Evolutionary conservation across 306 rosid species (phyloP).

Genomic region (Oxytropis ochrocephala): DNA sequence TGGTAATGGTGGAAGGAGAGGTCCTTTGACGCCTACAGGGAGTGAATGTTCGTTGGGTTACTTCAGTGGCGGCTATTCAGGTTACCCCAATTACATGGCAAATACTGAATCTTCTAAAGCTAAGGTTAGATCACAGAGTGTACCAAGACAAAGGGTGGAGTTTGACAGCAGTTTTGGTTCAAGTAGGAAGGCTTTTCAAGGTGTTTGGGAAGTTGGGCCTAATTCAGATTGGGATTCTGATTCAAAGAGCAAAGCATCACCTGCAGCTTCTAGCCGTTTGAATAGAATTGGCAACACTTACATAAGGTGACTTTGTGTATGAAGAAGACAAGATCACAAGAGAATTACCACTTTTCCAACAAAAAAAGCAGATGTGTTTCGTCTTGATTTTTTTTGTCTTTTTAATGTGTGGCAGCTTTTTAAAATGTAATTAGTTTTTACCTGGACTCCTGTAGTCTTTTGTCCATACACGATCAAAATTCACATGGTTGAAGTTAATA

Average conservation of each 20-base stretch:
- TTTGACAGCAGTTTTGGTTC: conserved; percentile 46
- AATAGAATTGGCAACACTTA: conserved; percentile 40
- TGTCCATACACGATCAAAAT: conserved; percentile 19
- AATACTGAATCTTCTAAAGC: conserved; percentile 80
- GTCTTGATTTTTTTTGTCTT: not conserved
- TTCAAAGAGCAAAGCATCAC: conserved; percentile 18
- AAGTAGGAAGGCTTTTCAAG: conserved; percentile 30
- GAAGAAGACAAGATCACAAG: not conserved
- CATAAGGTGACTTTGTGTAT: conserved; percentile 40
- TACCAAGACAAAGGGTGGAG: conserved; percentile 78
- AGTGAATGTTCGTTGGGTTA: conserved; percentile 69
- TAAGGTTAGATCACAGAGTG: conserved; percentile 93
- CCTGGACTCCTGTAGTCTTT: conserved; percentile 7
- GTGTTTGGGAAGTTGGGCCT: conserved; percentile 42
- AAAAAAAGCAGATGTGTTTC: not conserved
- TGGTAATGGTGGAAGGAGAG: conserved; percentile 48
- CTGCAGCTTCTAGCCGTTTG: conserved; percentile 28
- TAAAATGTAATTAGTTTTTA: conserved; percentile 36
- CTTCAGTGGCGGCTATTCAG: conserved; percentile 52
- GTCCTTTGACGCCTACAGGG: conserved; percentile 63
- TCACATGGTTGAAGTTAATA: conserved; percentile 5
- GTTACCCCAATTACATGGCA: conserved; percentile 85
- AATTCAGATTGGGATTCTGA: conserved; percentile 47
- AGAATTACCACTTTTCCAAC: not conserved
- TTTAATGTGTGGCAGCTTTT: conserved; percentile 18